A percentile compares a stretch with the other conserved stretches of the same genome.
phyloP scores from a whole-genome alignment of 2,329 filamentous ascomycete genomes.

The Didymella glomerata region DNA sequence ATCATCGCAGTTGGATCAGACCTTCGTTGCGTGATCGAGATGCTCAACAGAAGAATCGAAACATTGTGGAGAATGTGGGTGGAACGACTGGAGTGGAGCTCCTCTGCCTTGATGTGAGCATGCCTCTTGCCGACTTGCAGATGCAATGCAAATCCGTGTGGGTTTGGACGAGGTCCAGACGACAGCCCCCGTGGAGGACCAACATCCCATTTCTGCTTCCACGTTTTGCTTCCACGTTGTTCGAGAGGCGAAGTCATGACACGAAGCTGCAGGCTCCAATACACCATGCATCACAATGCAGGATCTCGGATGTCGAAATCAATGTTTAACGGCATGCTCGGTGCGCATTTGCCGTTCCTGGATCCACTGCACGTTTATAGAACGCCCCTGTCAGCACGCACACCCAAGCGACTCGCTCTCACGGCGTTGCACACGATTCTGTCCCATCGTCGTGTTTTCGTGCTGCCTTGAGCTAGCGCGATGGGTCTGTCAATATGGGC shows the following conservation, averaged over 20 bases:
- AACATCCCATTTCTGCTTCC: neutral
- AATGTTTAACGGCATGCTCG: neutral
- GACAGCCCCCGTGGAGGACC: neutral
- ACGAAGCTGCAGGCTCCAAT: neutral
- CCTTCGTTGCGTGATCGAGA: constrained; percentile 1
- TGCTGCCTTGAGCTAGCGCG: constrained; percentile 13
- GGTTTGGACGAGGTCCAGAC: neutral
- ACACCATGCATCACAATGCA: constrained; percentile 2
- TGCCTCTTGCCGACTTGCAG: neutral
- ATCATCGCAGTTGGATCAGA: neutral
- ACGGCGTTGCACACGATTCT: constrained; percentile 2
- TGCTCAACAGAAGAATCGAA: constrained; percentile 2
- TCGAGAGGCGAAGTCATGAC: neutral
- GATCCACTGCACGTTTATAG: constrained; percentile 17
- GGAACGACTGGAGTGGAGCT: constrained; percentile 14
- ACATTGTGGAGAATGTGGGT: constrained; percentile 3
- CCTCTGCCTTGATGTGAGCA: neutral
- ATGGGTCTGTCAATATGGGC: constrained; percentile 23
- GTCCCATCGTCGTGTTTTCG: constrained; percentile 6
- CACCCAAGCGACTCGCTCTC: constrained; percentile 11
- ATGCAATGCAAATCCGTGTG: constrained; percentile 5
- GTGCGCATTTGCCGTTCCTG: constrained; percentile 16
- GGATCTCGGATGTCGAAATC: constrained; percentile 1
- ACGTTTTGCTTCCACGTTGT: neutral
- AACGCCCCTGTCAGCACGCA: constrained; percentile 14